Percentiles rank a stretch among this genome's conserved stretches.
Evolutionary conservation across 2,329 filamentous ascomycete genomes (phyloP).

Genomic region (Penicillium aurantiogriseum): DNA sequence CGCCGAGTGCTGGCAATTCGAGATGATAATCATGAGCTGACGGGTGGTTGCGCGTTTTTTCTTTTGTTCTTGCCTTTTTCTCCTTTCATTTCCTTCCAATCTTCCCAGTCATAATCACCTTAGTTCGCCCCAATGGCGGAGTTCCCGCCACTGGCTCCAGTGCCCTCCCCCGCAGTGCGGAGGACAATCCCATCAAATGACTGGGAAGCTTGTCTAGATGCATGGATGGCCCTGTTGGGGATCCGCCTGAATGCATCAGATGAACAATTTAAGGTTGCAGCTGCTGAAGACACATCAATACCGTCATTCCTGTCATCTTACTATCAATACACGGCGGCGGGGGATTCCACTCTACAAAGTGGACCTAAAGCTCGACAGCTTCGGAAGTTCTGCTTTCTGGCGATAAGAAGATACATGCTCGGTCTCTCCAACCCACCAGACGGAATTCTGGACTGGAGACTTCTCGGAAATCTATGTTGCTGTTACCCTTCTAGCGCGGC

Average conservation of each 20-base stretch:
- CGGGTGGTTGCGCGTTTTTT: constrained; percentile 6
- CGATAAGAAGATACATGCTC: constrained; percentile 60
- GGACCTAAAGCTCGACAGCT: constrained; percentile 50
- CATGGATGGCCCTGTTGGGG: constrained; percentile 69
- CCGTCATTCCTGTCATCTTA: constrained; percentile 66
- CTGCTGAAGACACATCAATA: constrained; percentile 59
- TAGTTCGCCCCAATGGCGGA: constrained; percentile 36
- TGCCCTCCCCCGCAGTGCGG: constrained; percentile 68
- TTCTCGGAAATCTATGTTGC: constrained; percentile 67
- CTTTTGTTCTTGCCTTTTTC: constrained; percentile 5
- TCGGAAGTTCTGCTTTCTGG: constrained; percentile 62
- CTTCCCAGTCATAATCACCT: constrained; percentile 2
- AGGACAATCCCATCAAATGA: constrained; percentile 65
- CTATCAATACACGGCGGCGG: constrained; percentile 53
- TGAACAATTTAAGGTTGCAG: constrained; percentile 53
- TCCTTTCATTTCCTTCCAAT: background rate
- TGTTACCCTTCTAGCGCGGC: constrained; percentile 65
- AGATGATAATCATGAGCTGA: constrained; percentile 5
- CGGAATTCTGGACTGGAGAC: constrained; percentile 60
- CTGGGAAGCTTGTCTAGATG: constrained; percentile 74
- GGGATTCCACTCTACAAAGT: constrained; percentile 30
- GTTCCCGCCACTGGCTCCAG: constrained; percentile 72
- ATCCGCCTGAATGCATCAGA: constrained; percentile 62
- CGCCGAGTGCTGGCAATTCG: constrained; percentile 2
- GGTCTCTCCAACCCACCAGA: constrained; percentile 45